Conservation (phyloP, 352 stramenopile genomes). For the Thalassiosira allenii region DNA sequence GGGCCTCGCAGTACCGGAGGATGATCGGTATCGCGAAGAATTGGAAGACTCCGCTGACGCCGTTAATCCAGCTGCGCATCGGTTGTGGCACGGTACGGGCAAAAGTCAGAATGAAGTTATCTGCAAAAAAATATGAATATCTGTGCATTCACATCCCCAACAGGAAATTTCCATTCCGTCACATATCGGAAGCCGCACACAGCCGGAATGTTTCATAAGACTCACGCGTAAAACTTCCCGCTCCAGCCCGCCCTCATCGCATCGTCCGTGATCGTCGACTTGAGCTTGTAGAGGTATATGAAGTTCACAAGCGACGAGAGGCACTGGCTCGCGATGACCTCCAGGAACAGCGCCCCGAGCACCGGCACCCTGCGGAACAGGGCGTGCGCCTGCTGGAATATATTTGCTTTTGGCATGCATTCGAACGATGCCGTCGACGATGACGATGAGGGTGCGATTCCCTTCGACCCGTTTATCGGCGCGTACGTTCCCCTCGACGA, state of each 20-base stretch:
- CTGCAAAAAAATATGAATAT: no score
- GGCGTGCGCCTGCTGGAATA: constrained; percentile 59
- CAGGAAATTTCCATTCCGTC: no score
- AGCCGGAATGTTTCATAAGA: no score
- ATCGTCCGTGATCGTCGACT: constrained; percentile 68
- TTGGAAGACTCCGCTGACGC: constrained; percentile 66
- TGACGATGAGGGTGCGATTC: background rate
- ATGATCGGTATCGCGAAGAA: constrained; percentile 78
- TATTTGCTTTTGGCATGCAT: constrained; percentile 32
- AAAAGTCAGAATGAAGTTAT: no score
- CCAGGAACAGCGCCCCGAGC: constrained; percentile 69
- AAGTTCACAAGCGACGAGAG: constrained; percentile 77
- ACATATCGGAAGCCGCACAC: no score
- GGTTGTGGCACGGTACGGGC: no score
- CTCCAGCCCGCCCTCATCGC: constrained; percentile 67
- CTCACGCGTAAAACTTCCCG: constrained; percentile 70
- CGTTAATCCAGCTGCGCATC: constrained; percentile 76
- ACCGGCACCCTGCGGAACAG: constrained; percentile 77
- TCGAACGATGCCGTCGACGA: background rate
- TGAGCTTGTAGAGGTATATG: constrained; percentile 73
- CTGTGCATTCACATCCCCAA: no score
- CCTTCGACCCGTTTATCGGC: constrained; percentile 13
- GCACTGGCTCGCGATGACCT: constrained; percentile 80
- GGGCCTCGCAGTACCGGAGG: constrained; percentile 59
- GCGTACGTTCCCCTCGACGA: constrained; percentile 1